A percentile compares a stretch with the other conserved stretches of the same genome.
Conservation (phyloP, 164 flowering plant genomes). For the Warburgia ugandensis region DNA sequence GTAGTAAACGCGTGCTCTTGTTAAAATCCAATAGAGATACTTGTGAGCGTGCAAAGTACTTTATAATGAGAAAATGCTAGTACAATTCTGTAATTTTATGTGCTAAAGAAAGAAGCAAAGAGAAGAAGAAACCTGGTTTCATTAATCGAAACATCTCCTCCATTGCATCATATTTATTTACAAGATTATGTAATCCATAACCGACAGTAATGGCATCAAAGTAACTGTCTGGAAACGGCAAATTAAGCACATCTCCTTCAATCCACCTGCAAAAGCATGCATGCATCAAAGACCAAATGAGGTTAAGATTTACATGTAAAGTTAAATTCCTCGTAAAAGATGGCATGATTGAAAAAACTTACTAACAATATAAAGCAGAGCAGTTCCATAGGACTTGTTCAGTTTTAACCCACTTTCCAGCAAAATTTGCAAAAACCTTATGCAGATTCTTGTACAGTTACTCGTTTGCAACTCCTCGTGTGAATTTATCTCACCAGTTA, state of each 20-base stretch:
- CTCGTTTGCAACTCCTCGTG: too few species aligned
- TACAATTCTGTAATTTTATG: too few species aligned
- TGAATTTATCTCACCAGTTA: too few species aligned
- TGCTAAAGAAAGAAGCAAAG: neutral
- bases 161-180: constrained; percentile 58
- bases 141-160: constrained; percentile 63
- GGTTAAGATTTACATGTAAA: too few species aligned
- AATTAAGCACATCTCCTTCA: constrained; percentile 78
- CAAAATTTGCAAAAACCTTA: too few species aligned
- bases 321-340: too few species aligned
- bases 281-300: too few species aligned
- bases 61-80: neutral
- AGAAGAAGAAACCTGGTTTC: constrained; percentile 47
- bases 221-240: constrained; percentile 62
- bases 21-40: constrained; percentile 84
- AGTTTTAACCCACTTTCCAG: too few species aligned
- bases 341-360: too few species aligned
- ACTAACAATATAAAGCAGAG: too few species aligned
- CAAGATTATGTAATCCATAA: constrained; percentile 75
- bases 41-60: constrained; percentile 45
- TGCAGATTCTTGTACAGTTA: too few species aligned
- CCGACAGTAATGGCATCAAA: constrained; percentile 92
- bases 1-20: constrained; percentile 46
- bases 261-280: constrained; percentile 81
- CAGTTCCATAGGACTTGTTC: too few species aligned